Evolutionary conservation across 495 filamentous ascomycete genomes (phyloP).

Genomic region (Hypoxylon crocopeplum): DNA sequence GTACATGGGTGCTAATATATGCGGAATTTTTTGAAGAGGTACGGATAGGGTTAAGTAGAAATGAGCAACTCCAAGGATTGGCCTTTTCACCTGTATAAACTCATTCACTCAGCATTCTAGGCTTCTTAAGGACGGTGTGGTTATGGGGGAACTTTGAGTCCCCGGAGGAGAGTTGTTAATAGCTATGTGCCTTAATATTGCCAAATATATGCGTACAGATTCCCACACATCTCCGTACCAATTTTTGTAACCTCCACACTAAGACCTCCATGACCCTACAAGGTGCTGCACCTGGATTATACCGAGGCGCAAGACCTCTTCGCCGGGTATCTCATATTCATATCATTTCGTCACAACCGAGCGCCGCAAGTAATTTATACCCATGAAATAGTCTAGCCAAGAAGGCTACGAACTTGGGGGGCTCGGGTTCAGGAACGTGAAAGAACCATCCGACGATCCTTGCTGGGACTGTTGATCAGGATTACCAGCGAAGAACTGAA

Average conservation of each 20-base stretch:
- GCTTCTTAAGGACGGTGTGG: too few species aligned
- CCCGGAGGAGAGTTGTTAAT: constrained; percentile 23
- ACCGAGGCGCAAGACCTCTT: constrained; percentile 12
- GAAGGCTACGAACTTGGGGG: constrained; percentile 20
- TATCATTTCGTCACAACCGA: constrained; percentile 11
- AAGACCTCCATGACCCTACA: background rate
- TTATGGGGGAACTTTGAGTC: background rate
- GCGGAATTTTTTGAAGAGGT: too few species aligned
- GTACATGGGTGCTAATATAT: too few species aligned
- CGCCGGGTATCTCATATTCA: constrained; percentile 28
- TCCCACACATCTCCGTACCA: background rate
- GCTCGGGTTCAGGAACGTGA: constrained; percentile 33
- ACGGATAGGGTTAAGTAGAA: too few species aligned
- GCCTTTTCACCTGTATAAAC: too few species aligned
- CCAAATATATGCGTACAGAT: constrained; percentile 4
- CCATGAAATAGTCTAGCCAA: background rate
- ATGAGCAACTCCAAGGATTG: too few species aligned
- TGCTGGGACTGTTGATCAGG: constrained; percentile 46
- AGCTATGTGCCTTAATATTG: constrained; percentile 10
- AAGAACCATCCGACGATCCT: constrained; percentile 37
- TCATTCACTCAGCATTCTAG: too few species aligned
- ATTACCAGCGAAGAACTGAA: constrained; percentile 56
- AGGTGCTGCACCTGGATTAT: background rate
- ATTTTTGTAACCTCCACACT: constrained; percentile 14
- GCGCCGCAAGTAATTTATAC: constrained; percentile 12